Evolutionary conservation across 202 grass and related monocot genomes (phyloP).

Genomic region (Alloteropsis angusta): DNA sequence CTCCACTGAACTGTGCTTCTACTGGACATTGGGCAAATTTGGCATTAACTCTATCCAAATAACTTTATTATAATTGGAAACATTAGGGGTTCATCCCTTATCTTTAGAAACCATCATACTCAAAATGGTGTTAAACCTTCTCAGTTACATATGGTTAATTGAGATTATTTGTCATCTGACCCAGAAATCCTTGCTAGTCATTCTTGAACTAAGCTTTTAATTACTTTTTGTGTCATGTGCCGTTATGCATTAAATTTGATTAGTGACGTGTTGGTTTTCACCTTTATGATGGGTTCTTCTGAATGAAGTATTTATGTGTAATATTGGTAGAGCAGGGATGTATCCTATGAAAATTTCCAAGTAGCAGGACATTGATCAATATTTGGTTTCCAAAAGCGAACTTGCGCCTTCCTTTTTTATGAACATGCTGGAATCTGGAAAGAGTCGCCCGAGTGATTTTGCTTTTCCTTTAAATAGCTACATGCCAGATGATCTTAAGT

Average conservation of each 20-base stretch:
- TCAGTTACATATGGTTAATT: neutral
- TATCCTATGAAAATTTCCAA: neutral
- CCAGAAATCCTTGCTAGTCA: neutral
- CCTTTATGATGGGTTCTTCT: neutral
- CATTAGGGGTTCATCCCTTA: neutral
- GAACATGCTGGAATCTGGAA: neutral
- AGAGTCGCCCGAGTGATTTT: neutral
- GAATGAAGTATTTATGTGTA: neutral
- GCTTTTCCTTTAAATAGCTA: neutral
- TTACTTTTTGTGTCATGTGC: neutral
- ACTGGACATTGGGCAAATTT: neutral
- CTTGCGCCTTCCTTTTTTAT: neutral
- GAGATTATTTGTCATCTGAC: neutral
- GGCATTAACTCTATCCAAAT: neutral
- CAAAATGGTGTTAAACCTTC: neutral
- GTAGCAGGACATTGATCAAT: neutral
- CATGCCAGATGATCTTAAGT: neutral
- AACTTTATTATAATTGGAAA: neutral
- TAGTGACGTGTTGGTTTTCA: neutral
- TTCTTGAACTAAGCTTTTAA: conserved; percentile 7
- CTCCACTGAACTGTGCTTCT: neutral
- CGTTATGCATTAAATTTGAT: neutral
- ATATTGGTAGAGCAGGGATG: neutral
- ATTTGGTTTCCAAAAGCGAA: neutral
- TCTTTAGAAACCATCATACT: neutral